These are phyloP conservation scores for Pyrenochaeta sp. DNA, from an alignment of 2,329 filamentous ascomycete genomes.

Conservation along the genomic window DNA sequence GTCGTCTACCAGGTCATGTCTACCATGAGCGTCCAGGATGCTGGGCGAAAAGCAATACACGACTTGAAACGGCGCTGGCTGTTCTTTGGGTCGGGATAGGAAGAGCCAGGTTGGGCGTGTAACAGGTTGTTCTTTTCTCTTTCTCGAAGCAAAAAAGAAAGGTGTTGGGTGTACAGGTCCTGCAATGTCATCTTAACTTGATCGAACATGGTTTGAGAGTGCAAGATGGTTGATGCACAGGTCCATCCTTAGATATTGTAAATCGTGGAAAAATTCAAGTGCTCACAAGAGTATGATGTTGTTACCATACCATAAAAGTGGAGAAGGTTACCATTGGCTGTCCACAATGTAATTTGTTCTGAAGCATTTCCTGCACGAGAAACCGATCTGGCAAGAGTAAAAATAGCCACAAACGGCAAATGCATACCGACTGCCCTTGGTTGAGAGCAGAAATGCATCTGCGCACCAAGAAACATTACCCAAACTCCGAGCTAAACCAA, in stretches of 20 bases:
- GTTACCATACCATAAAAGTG: too few species aligned
- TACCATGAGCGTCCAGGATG: slow-evolving; percentile 11
- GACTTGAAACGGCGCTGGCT: slow-evolving; percentile 17
- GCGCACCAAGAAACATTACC: slow-evolving; percentile 23
- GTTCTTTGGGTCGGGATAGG: too few species aligned
- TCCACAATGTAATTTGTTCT: slow-evolving; percentile 12
- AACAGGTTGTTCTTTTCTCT: too few species aligned
- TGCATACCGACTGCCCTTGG: slow-evolving; percentile 19
- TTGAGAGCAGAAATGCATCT: slow-evolving; percentile 15
- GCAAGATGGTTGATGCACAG: too few species aligned
- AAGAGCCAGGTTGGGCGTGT: too few species aligned
- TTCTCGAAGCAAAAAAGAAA: slow-evolving; percentile 23
- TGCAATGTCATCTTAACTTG: slow-evolving; percentile 10
- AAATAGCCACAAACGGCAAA: slow-evolving; percentile 20
- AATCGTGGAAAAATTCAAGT: too few species aligned
- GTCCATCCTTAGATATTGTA: too few species aligned
- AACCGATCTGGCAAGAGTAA: slow-evolving; percentile 6
- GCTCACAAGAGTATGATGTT: too few species aligned
- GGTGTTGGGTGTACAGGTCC: slow-evolving; percentile 7
- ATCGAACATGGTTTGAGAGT: slow-evolving; percentile 2
- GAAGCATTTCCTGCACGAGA: slow-evolving; percentile 29
- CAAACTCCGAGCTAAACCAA: slow-evolving; percentile 27
- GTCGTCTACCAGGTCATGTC: too few species aligned
- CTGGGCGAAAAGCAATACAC: slow-evolving; percentile 14
- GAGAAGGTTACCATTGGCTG: slow-evolving; percentile 7